Conservation (phyloP, 306 rosid genomes). For the Quercus parvula region DNA sequence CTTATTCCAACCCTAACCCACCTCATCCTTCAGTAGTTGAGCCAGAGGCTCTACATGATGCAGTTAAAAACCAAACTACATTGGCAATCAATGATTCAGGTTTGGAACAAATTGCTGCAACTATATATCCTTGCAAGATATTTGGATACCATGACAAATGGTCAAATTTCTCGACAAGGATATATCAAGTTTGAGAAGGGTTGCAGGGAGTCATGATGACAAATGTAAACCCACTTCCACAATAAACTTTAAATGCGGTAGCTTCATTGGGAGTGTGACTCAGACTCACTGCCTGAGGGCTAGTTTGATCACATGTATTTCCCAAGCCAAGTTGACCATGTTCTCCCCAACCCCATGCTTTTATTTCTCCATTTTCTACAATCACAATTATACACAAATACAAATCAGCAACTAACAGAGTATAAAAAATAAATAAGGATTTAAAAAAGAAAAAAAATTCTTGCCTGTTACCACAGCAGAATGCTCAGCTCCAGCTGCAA, state of each 20-base stretch:
- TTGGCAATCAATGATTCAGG: neutral
- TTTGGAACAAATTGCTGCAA: neutral
- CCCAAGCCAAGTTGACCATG: conserved; percentile 98
- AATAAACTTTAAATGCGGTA: conserved; percentile 42
- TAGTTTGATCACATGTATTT: conserved; percentile 46
- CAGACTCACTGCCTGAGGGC: conserved; percentile 48
- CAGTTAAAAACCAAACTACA: neutral
- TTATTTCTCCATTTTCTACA: conserved; percentile 56
- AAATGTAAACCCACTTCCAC: conserved; percentile 90
- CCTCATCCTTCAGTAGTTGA: no score
- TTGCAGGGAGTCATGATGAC: conserved; percentile 32
- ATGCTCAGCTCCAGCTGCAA: conserved; percentile 89
- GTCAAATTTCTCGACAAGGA: neutral
- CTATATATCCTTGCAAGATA: neutral
- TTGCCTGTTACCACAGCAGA: conserved; percentile 71
- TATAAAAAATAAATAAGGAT: neutral
- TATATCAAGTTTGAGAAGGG: conserved; percentile 7
- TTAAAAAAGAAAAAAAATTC: neutral
- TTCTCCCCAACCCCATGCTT: conserved; percentile 99
- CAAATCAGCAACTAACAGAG: neutral
- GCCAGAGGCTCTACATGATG: no score
- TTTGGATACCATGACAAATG: neutral
- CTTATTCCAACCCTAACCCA: no score
- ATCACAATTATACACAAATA: neutral
- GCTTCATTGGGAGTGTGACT: conserved; percentile 24